Conservation (phyloP, 2,329 filamentous ascomycete species). For the Stagonosporopsis cucurbitacearum region DNA sequence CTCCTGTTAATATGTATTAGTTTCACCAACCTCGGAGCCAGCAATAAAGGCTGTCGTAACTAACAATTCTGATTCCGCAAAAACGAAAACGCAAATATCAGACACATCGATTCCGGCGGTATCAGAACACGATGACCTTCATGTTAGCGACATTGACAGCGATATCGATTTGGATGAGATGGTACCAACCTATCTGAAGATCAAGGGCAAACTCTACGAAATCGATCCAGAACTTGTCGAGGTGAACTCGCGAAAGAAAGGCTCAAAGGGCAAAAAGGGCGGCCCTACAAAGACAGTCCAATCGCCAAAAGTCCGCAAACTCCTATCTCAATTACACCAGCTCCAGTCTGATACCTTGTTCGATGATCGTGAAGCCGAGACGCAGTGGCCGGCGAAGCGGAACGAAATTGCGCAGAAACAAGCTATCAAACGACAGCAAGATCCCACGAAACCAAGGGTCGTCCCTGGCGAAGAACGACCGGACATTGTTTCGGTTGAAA, state of each 20-base stretch:
- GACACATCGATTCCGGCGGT: constrained; percentile 11
- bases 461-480: not conserved
- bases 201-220: constrained; percentile 64
- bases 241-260: constrained; percentile 46
- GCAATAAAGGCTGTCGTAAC: not conserved
- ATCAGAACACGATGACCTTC: constrained; percentile 40
- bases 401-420: constrained; percentile 51
- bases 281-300: constrained; percentile 28
- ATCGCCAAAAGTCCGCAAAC: constrained; percentile 63
- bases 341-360: constrained; percentile 71
- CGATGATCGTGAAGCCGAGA: constrained; percentile 55
- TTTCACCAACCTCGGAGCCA: constrained; percentile 2
- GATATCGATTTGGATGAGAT: constrained; percentile 59
- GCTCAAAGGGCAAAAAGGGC: constrained; percentile 27
- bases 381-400: constrained; percentile 54
- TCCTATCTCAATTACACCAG: constrained; percentile 75
- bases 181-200: constrained; percentile 76
- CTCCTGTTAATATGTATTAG: not conserved
- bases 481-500: not conserved
- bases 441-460: not conserved
- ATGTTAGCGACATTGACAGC: constrained; percentile 58
- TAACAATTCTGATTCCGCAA: not conserved
- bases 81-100: not conserved
- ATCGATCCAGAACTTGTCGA: constrained; percentile 65
- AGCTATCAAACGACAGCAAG: constrained; percentile 36